Conservation (phyloP, 345 rosid species). For the Abelmoschus esculentus region DNA sequence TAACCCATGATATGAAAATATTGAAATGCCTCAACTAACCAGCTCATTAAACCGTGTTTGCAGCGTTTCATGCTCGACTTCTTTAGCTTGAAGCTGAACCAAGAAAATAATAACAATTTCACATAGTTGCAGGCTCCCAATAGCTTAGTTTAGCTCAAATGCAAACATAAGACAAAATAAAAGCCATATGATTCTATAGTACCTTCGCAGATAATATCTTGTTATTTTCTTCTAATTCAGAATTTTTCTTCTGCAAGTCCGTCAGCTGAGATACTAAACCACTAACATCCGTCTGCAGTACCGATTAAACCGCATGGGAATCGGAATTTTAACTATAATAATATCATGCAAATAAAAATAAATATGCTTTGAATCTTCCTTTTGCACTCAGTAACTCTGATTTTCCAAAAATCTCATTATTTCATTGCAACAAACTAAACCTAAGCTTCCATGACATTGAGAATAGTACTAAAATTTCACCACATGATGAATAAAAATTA, state of each 20-base stretch:
- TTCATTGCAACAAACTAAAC: constrained; percentile 2
- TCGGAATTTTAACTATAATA: not conserved
- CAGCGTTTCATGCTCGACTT: constrained; percentile 46
- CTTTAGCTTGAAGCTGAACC: constrained; percentile 59
- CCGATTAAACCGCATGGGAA: constrained; percentile 7
- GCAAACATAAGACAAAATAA: not conserved
- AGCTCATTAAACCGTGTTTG: constrained; percentile 54
- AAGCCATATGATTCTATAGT: not conserved
- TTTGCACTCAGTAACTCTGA: not conserved
- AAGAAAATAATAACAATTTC: constrained; percentile 12
- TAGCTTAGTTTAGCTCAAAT: not conserved
- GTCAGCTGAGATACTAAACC: constrained; percentile 79
- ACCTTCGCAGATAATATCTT: constrained; percentile 46
- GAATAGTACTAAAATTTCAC: not conserved
- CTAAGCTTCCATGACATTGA: not conserved
- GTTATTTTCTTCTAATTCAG: constrained; percentile 65
- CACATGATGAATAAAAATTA: not conserved
- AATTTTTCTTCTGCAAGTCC: constrained; percentile 62
- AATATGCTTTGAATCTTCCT: not conserved
- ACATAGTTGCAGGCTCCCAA: constrained; percentile 2
- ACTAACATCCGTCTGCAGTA: constrained; percentile 72
- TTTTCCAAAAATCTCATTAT: not conserved
- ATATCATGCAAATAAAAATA: not conserved
- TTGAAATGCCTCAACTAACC: constrained; percentile 29
- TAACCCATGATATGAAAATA: not conserved